Evolutionary conservation across 768 basidiomycete species (phyloP), one percentile per base, ranked within the genome.

Genomic region (Rhodotorula kratochvilovae): DNA sequence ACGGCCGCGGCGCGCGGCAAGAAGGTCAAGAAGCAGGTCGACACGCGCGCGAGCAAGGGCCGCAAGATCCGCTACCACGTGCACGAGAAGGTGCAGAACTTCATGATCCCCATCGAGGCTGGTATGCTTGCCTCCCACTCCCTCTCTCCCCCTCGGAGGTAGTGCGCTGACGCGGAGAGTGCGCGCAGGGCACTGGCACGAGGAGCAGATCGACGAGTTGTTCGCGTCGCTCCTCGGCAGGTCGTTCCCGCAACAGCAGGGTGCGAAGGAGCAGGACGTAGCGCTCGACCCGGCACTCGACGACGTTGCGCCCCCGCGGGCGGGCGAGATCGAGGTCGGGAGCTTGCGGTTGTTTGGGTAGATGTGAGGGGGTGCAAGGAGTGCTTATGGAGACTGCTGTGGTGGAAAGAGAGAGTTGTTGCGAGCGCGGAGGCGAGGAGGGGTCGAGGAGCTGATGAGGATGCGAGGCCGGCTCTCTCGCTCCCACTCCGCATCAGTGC

Each of bases 51-150:
- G 16, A 92, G 90, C 81, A 98, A 98, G 82, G 96, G 96, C 10
- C 84, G 95, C 68, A 95, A 93, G 80, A 81, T 99, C 72, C 85
- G 94, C 87, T 96, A 92, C 80, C 90, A 95, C 73, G 87, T 91
- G 3, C 96, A 98, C 78, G 93, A 98, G 77, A 98, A 96, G 82
- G 83, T 96, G 61, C 91, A 93, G 80, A 92, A 93, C 80, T 98
- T 97, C 79, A 95, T 95, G 89, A 91, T 93, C 3, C 95, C 95
- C 12, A 87, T 93, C 62, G 74, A 75, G 46, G 74, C 74, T 8
- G 71, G 42, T 77, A 15, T 57, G 29, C 43, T 33, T 11, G 21
- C 36, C 27, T 59, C 42, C 45, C 15, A 21, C 2, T n/a, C 39
- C 16, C 29, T 17, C 12, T 8, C 16, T 42, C 58, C 19, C 29